These are phyloP conservation scores for Penicillium paxilli DNA, from an alignment of 495 filamentous ascomycete genomes.

Conservation along the genomic window DNA sequence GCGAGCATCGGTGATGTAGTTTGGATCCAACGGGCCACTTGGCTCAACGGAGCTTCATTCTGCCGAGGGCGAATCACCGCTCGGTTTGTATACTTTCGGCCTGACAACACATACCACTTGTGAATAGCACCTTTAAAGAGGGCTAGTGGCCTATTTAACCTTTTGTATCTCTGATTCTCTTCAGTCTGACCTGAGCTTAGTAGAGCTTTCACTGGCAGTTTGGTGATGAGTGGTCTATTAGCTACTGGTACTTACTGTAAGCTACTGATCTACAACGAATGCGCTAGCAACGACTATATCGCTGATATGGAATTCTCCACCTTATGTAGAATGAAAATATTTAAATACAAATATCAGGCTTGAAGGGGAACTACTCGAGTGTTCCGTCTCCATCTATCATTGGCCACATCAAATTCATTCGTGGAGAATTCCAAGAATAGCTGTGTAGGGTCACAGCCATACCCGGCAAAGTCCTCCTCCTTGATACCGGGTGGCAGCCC, in stretches of 20 bases:
- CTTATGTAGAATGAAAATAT: too few species aligned
- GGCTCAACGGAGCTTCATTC: conserved; percentile 47
- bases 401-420: conserved; percentile 16
- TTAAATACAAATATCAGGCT: neutral
- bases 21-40: conserved; percentile 42
- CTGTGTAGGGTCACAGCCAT: conserved; percentile 17
- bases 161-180: too few species aligned
- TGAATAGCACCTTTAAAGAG: too few species aligned
- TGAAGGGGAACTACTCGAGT: conserved; percentile 20
- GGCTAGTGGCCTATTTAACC: conserved; percentile 9
- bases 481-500: conserved; percentile 16
- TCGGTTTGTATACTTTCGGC: neutral
- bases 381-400: conserved; percentile 15
- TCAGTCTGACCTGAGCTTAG: too few species aligned
- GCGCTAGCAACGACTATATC: too few species aligned
- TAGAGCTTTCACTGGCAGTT: too few species aligned
- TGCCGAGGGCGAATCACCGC: conserved; percentile 32
- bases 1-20: conserved; percentile 20
- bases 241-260: too few species aligned
- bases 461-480: conserved; percentile 16
- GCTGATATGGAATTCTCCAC: too few species aligned
- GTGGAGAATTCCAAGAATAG: conserved; percentile 21
- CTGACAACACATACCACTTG: neutral
- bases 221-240: too few species aligned
- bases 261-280: too few species aligned